phyloP scores from a whole-genome alignment of 345 rosid genomes.

The Lenwebbia sp. region DNA sequence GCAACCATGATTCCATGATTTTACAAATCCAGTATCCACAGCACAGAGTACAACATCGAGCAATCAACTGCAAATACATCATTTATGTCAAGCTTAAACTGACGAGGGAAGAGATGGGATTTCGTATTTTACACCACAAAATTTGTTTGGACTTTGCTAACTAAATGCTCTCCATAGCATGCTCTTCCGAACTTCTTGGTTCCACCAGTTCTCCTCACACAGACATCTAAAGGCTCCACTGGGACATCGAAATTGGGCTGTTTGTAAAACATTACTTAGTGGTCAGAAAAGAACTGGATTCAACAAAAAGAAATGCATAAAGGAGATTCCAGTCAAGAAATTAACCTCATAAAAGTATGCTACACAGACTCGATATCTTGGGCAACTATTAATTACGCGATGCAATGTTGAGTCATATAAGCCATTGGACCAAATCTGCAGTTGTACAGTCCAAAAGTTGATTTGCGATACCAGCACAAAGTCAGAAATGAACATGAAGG shows the following conservation, averaged over 20 bases:
- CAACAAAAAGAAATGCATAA: not conserved
- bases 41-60: not conserved
- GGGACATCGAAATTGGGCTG: constrained; percentile 64
- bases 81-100: not conserved
- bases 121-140: constrained; percentile 23
- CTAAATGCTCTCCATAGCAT: constrained; percentile 81
- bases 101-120: not conserved
- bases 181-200: constrained; percentile 37
- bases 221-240: constrained; percentile 67
- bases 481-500: not conserved
- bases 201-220: constrained; percentile 38
- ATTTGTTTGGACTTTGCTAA: constrained; percentile 57
- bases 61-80: not conserved
- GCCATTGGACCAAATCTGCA: constrained; percentile 76
- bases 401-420: constrained; percentile 74
- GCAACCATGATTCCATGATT: not conserved
- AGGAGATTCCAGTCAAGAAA: not conserved
- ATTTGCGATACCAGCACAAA: not conserved
- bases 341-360: constrained; percentile 84
- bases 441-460: not conserved
- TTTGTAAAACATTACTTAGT: not conserved
- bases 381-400: constrained; percentile 51
- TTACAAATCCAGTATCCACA: not conserved
- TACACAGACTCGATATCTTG: constrained; percentile 46
- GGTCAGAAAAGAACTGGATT: not conserved